Percentiles rank a stretch among this genome's conserved stretches.
These are phyloP conservation scores for Corymbia calophylla DNA, from an alignment of 441 rosid genomes.

Conservation along the genomic window DNA sequence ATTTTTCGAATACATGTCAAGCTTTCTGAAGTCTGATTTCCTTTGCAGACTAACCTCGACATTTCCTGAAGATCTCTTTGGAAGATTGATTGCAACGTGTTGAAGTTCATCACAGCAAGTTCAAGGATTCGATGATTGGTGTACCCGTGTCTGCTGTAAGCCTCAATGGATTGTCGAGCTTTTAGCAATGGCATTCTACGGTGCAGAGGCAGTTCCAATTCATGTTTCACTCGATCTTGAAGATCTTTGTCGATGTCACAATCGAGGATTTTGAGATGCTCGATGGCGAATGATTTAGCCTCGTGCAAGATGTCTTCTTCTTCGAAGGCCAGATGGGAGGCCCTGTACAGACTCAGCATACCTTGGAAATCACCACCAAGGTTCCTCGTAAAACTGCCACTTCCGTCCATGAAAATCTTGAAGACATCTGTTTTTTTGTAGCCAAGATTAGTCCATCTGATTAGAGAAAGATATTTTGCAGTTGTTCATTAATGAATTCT, in stretches of 20 bases:
- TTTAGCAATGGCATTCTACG: constrained; percentile 20
- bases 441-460: neutral
- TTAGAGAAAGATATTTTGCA: neutral
- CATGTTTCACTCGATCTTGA: constrained; percentile 1
- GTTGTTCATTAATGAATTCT: neutral
- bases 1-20: neutral
- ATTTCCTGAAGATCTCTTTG: constrained; percentile 24
- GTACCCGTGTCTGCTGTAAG: constrained; percentile 3
- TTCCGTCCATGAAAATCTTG: neutral
- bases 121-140: constrained; percentile 4
- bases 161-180: constrained; percentile 23
- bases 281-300: neutral
- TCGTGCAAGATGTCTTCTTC: neutral
- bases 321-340: neutral
- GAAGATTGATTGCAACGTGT: constrained; percentile 16
- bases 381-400: neutral
- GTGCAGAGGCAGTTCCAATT: constrained; percentile 30
- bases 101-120: constrained; percentile 27
- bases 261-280: neutral
- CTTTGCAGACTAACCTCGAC: constrained; percentile 8
- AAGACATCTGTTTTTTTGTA: neutral
- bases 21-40: too few species aligned
- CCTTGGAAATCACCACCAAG: neutral
- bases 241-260: neutral
- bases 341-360: neutral